phyloP scores from a whole-genome alignment of 306 rosid species.

The Crotalaria pallida region DNA sequence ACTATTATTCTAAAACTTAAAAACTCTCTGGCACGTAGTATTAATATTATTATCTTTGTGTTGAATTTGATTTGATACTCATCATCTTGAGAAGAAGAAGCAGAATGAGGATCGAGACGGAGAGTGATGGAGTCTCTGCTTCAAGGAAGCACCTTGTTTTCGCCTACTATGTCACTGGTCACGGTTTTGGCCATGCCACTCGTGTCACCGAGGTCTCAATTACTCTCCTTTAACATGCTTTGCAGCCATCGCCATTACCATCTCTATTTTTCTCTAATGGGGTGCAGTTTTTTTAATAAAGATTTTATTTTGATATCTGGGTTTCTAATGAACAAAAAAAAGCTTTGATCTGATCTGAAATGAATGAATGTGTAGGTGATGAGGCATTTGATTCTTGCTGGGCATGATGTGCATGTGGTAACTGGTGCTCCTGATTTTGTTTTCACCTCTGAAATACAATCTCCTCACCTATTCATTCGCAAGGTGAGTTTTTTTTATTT shows the following conservation, averaged over 20 bases:
- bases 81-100: no score
- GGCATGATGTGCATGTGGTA: conserved; percentile 91
- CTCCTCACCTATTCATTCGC: conserved; percentile 79
- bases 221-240: neutral
- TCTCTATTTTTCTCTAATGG: neutral
- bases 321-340: no score
- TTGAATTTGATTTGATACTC: neutral
- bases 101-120: conserved; percentile 65
- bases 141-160: conserved; percentile 75
- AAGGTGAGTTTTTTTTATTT: conserved; percentile 40
- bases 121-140: conserved; percentile 66
- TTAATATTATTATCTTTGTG: neutral
- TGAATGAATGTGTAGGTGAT: conserved; percentile 52
- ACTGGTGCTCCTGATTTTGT: conserved; percentile 95
- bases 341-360: conserved; percentile 12
- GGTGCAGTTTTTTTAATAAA: neutral
- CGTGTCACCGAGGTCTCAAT: conserved; percentile 76
- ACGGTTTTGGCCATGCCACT: conserved; percentile 97
- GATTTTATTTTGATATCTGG: neutral
- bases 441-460: conserved; percentile 72
- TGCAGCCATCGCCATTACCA: neutral
- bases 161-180: conserved; percentile 91
- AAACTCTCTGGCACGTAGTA: no score
- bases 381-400: conserved; percentile 75
- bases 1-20: no score